Base-by-base conservation (phyloP, 108 stramenopile species). In the Bacterosira constricta region DNA sequence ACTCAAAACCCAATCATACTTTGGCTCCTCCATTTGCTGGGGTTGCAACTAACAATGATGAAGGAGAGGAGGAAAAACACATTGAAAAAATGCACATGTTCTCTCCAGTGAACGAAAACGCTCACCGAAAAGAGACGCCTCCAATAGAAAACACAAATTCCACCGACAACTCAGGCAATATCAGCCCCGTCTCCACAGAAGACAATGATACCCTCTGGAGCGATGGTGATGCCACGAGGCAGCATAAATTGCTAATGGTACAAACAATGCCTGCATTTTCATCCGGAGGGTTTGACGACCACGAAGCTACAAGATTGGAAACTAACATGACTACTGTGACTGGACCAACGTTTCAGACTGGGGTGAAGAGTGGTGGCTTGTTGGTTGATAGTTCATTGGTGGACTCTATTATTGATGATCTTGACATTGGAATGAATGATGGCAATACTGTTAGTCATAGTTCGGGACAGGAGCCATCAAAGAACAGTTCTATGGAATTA, bases 131-230 rank as follows among this genome's bases (percentile, higher is more conserved):
- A 29, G 46, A 50, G 0, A 51, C 49, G 18, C 31, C 27, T 63
- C 62, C 62, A 3, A 32, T 63, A 47, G 27, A 46, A 20, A 30
- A 27, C 18, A 35, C 46, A 25, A 17, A 60, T 49, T 30, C 55
- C 25, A 42, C 35, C 18, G 12, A 29, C 37, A 42, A 38, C 18
- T 3, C 12, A 18, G 38, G 25, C 7, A 49, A 39, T 10, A 12
- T 29, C 4, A 58, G 35, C 26, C 45, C 58, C 29, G 21, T 63
- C 0, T 30, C 53, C 1, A 35, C 57, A 36, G 46, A 58, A 12
- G 73, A 73, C n/a, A 52, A 62, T 42, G 52, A 47, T 54, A 65
- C 63, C 20, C 45, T 42, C 26, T 57, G 29, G 18, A 64, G 73
- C 51, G 63, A 65, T 29, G 63, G 63, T 49, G 63, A 57, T 61